Evolutionary conservation across 2,329 filamentous ascomycete genomes (phyloP), one percentile per base, ranked within the genome.

Genomic region (Arthrocladium fulminans): DNA sequence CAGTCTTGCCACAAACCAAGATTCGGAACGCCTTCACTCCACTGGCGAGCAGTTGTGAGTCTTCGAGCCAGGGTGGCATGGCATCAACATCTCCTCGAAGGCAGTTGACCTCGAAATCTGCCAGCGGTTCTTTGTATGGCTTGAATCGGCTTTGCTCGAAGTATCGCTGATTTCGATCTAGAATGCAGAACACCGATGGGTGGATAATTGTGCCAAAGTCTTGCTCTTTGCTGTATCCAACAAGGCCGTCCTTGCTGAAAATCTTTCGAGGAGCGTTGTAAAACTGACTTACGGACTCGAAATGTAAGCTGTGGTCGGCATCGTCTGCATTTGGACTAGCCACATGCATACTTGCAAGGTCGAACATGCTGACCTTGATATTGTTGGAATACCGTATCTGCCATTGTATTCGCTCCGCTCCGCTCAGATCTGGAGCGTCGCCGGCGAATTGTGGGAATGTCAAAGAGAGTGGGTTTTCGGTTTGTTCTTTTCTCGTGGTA

Each of bases 1-100:
- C 61, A 3, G 61, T 62, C 46, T 62, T 62, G 12, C 61, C 61
- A 47, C 62, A 65, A 2, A 65, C 61, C 5, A 65, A 51, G n/a
- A 65, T 61, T 35, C 63, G 57, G 37, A 65, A 60, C 5, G 62
- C 58, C 40, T 57, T 57, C 13, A 59, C 54, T 4, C 55, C 53
- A 48, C 54, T 58, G 8, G 49, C 52, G 24, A 58, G 54, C n/a
- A 57, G 39, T 30, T 58, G 37, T 17, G 56, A 39, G 10, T 51
- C 52, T 46, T 59, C 51, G 12, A 59, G 51, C 63, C 63, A 65
- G 12, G 55, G 55, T 15, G 53, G 54, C 52, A 54, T 19, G 57
- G 51, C 55, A 58, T 57, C 27, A 20, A 54, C 22, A 57, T 59
- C 45, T 15, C 44, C 29, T 54, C 54, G 55, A 48, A 63, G 24